These are phyloP conservation scores for Arthromyces matolae DNA, from an alignment of 768 basidiomycete species.

Conservation along the genomic window DNA sequence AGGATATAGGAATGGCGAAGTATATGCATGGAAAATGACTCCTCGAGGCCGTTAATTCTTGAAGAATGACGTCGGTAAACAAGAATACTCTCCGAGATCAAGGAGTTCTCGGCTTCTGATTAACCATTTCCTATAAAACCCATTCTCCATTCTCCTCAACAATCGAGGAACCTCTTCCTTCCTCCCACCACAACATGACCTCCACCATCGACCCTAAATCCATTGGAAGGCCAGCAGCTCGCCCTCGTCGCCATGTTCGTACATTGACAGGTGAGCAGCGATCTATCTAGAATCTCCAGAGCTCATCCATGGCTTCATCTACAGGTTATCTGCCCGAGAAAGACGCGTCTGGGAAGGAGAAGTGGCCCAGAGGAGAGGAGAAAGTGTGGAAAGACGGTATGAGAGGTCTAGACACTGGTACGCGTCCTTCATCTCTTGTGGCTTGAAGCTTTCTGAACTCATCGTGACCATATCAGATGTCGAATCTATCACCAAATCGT, in stretches of 20 bases:
- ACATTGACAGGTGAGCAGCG: slow-evolving; percentile 54
- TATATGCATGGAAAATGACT: too few species aligned
- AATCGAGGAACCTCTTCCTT: slow-evolving; percentile 2
- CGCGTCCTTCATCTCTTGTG: slow-evolving; percentile 2
- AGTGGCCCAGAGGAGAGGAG: slow-evolving; percentile 83
- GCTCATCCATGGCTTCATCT: background rate
- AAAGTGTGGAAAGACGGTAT: slow-evolving; percentile 64
- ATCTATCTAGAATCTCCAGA: too few species aligned
- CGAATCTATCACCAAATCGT: slow-evolving; percentile 60
- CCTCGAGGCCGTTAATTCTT: background rate
- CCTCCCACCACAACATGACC: slow-evolving; percentile 44
- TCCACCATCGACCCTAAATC: slow-evolving; percentile 60
- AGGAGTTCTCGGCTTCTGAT: background rate
- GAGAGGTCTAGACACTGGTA: slow-evolving; percentile 56
- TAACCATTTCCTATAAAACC: slow-evolving; percentile 15
- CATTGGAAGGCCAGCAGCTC: slow-evolving; percentile 54
- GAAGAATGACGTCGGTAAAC: background rate
- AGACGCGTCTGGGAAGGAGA: slow-evolving; percentile 73
- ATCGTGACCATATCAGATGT: slow-evolving; percentile 40
- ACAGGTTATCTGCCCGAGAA: slow-evolving; percentile 77
- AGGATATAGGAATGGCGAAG: too few species aligned
- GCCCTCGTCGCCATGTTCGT: slow-evolving; percentile 63
- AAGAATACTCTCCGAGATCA: slow-evolving; percentile 10
- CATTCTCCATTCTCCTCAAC: background rate
- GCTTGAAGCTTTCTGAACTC: background rate